Evolutionary conservation across 345 rosid species (phyloP).

Genomic region (Citrus maxima): DNA sequence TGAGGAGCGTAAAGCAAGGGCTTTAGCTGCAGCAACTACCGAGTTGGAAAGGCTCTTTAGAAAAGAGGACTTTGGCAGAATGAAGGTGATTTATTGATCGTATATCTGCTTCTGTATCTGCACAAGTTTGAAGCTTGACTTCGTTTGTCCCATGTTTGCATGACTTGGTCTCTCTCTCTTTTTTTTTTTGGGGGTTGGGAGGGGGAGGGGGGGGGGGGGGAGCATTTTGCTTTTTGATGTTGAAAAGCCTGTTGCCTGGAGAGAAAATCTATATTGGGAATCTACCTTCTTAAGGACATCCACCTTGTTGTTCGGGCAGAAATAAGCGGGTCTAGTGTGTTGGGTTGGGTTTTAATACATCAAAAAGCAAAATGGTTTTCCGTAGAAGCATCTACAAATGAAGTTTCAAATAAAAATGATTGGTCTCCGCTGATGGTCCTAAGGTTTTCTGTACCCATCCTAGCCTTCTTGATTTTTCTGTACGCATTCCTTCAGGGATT

Average conservation of each 20-base stretch:
- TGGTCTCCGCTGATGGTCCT: neutral
- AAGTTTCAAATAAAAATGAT: neutral
- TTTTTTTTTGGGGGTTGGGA: neutral
- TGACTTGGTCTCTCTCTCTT: neutral
- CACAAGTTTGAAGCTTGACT: neutral
- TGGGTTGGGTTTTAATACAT: neutral
- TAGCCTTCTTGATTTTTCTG: neutral
- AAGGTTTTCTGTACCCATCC: neutral
- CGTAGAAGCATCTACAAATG: neutral
- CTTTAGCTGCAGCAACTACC: conserved; percentile 81
- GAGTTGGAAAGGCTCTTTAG: conserved; percentile 88
- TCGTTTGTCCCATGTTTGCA: neutral
- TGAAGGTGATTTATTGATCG: conserved; percentile 60
- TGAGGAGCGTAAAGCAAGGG: conserved; percentile 75
- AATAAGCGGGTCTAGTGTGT: neutral
- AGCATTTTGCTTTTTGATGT: neutral
- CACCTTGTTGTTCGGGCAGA: conserved; percentile 7
- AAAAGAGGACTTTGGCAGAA: conserved; percentile 80
- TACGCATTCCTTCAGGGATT: neutral
- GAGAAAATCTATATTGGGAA: neutral
- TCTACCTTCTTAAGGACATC: conserved; percentile 3
- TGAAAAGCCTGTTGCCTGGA: neutral
- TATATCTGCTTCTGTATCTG: neutral
- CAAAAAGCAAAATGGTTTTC: neutral
- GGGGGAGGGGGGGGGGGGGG: no score